Evolutionary conservation across 768 basidiomycete genomes (phyloP), one percentile per base, ranked within the genome.

Genomic region (Boletus rubropictus): DNA sequence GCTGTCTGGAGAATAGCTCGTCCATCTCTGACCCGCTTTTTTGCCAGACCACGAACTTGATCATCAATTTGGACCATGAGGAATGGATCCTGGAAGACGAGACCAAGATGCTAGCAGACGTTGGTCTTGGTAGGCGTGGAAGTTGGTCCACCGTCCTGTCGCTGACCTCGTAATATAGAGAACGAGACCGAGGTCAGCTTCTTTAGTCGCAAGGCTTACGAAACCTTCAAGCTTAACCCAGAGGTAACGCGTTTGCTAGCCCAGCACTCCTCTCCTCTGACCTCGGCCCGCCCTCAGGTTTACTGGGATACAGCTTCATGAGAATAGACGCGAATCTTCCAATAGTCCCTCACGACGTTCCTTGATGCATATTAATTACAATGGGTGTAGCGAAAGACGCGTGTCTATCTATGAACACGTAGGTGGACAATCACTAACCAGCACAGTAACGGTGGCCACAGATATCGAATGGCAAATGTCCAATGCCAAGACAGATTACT

Each of bases 11-110:
- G 46, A 36, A 38, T 41, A 20, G 10, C 8, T 21, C 12, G 14
- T 42, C 32, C 28, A 43, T 22, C 21, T 21, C 5, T 34, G 14
- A 39, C 15, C 4, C 9, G 11, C 8, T 34, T 46, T 39, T 48
- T 41, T 33, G 29, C 14, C 58, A 97, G 95, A 95, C 94, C 1
- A 88, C 88, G 27, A 98, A 99, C 69, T 75, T 99, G 24, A 97
- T 99, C 67, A 97, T 99, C 62, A 99, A 99, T 66, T 77, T 98
- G 48, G 92, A 96, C 60, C 80, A 94, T 59, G 95, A 98, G 48
- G 88, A 91, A 8, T 95, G 92, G 89, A 89, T 97, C 51, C 68
- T 93, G 14, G 69, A 78, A 39, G 81, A 91, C 53, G 84, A 84
- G 33, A 61, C 62, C 7, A 78, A 76, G 58, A 73, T 70, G 1